Evolutionary conservation across 768 basidiomycete species (phyloP).

Genomic region (Multifurca ochricompacta): DNA sequence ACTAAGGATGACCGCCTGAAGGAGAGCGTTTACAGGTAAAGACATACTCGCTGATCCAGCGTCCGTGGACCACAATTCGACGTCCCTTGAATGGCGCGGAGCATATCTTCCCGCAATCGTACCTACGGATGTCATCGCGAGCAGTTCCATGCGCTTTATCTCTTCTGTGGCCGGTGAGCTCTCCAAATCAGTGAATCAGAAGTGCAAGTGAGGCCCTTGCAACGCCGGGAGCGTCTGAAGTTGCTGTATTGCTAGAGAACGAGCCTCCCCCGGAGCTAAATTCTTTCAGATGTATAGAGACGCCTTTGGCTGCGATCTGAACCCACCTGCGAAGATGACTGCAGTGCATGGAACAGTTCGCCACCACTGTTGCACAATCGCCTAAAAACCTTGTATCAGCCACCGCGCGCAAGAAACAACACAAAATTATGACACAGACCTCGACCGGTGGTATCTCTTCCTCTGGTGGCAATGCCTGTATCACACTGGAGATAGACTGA

Average conservation of each 20-base stretch:
- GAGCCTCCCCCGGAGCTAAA: conserved; percentile 68
- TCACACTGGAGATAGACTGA: conserved; percentile 88
- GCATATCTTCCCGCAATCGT: conserved; percentile 59
- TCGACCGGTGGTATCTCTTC: conserved; percentile 75
- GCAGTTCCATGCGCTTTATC: conserved; percentile 48
- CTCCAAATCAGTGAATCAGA: conserved; percentile 58
- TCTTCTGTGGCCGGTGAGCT: conserved; percentile 47
- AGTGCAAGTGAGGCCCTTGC: conserved; percentile 77
- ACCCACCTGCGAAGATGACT: conserved; percentile 45
- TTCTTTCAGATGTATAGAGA: too few relatives aligned
- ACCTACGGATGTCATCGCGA: conserved; percentile 54
- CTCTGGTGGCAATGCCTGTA: conserved; percentile 76
- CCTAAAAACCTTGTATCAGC: conserved; percentile 33
- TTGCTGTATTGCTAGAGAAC: conserved; percentile 55
- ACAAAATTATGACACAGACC: conserved; percentile 32
- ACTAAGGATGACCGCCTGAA: neutral
- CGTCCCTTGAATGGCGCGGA: conserved; percentile 50
- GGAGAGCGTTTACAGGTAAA: neutral
- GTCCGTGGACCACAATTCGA: conserved; percentile 76
- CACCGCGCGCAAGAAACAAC: neutral
- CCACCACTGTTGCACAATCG: conserved; percentile 66
- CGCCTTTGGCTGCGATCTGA: neutral
- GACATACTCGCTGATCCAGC: conserved; percentile 50
- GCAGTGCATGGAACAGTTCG: conserved; percentile 59
- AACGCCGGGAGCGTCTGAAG: conserved; percentile 79